Evolutionary conservation across 108 stramenopile species (phyloP), one percentile per base, ranked within the genome.

Genomic region (Nitzschia sp.): DNA sequence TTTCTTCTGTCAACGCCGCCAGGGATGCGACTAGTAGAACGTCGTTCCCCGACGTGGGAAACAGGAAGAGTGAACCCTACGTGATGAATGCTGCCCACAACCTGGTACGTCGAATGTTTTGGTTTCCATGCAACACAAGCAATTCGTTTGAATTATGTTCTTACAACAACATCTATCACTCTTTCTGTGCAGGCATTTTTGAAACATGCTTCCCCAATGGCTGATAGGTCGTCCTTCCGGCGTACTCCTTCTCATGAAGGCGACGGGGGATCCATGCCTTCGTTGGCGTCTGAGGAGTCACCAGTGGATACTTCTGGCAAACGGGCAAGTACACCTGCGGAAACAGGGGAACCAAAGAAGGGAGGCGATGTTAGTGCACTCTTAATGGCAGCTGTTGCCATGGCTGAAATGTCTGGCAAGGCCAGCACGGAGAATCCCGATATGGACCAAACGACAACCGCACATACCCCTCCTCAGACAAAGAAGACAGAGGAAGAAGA

Each of bases 51-150:
- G 29, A 34, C 5, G 3, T 17, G 46, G 46, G 5, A 48, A 48
- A 1, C 17, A 48, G 46, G 26, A 69, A 54, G 62, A 41, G 43
- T 22, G 75, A 80, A 65, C 74, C 42, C 26, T 77, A 65, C 69
- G 75, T 86, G 86, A 74, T 82, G 73, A 75, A 85, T 77, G 90
- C 87, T n/a, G 90, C 90, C 17, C 83, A 86, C 41, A 88, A 87
- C 72, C 71, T 92, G 86, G 86, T 82, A 72, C 38, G 77, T 75
- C 10, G 12, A 41, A 3, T 19, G 38, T 20, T 40, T 59, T 41
- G n/a, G 0, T 14, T 60, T 29, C 39, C 20, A 60, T 70, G 20
- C 0, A 51, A 25, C 8, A 43, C 5, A 57, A 1, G 46, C 46
- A 48, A 15, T 5, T 17, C 41, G 1, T 55, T 56, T 58, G 53